These are phyloP conservation scores for Colletotrichum euphorbiae DNA, from an alignment of 2,329 filamentous ascomycete genomes.

Conservation along the genomic window DNA sequence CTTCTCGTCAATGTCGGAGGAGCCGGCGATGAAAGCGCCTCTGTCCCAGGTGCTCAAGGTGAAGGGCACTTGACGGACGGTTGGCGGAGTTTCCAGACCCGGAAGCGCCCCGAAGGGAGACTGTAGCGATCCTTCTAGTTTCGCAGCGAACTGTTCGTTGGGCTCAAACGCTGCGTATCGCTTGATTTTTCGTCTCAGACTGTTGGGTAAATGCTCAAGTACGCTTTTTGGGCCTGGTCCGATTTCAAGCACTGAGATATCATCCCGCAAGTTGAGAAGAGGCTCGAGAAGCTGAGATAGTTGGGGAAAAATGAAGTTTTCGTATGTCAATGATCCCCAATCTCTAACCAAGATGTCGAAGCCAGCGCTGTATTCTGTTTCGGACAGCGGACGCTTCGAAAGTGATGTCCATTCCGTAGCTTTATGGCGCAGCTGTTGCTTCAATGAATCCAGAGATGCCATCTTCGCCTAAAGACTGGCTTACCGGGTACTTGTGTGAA, in stretches of 20 bases:
- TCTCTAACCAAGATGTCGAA: slow-evolving; percentile 57
- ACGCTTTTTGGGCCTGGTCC: slow-evolving; percentile 68
- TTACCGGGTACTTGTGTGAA: no score
- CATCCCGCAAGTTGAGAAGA: slow-evolving; percentile 53
- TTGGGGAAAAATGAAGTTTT: slow-evolving; percentile 64
- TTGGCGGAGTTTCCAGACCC: slow-evolving; percentile 50
- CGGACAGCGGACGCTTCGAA: slow-evolving; percentile 51
- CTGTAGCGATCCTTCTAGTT: slow-evolving; percentile 57
- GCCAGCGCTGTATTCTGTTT: slow-evolving; percentile 61
- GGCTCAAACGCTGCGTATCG: slow-evolving; percentile 67
- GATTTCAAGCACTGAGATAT: slow-evolving; percentile 68
- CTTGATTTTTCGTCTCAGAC: slow-evolving; percentile 56
- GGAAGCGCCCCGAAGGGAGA: slow-evolving; percentile 53
- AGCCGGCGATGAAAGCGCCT: slow-evolving; percentile 31
- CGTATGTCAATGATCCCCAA: slow-evolving; percentile 54
- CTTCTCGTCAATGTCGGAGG: slow-evolving; percentile 46
- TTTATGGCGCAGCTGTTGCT: no score
- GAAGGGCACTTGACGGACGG: slow-evolving; percentile 56
- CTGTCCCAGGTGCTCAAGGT: slow-evolving; percentile 44
- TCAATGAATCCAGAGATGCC: no score
- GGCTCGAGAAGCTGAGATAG: slow-evolving; percentile 55
- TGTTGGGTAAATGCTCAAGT: slow-evolving; percentile 59
- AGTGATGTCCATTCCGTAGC: no score
- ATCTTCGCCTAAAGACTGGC: no score
- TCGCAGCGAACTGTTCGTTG: slow-evolving; percentile 57